Percentiles rank a stretch among this genome's conserved stretches.
Evolutionary conservation across 106 monocot genomes (phyloP).

Genomic region (Apostasia shenzhenica): DNA sequence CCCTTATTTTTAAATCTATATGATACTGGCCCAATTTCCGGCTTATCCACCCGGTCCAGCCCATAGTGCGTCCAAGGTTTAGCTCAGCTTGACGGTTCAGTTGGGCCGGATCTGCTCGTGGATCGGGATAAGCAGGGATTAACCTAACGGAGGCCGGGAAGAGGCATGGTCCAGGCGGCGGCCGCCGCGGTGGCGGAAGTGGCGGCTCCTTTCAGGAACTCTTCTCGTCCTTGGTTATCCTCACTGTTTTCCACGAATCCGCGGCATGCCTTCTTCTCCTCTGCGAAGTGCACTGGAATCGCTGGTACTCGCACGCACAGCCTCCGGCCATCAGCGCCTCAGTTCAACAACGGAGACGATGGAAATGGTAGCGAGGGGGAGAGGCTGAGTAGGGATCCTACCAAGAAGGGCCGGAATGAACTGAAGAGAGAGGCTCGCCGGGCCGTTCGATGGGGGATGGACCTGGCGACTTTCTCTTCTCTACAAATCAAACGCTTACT

Average conservation of each 20-base stretch:
- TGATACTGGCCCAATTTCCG: too few relatives aligned
- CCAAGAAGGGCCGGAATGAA: constrained; percentile 80
- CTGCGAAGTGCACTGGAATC: constrained; percentile 4
- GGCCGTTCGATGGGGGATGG: constrained; percentile 83
- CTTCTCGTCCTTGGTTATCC: background rate
- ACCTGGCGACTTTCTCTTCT: constrained; percentile 59
- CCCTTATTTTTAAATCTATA: too few relatives aligned
- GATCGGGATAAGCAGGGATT: too few relatives aligned
- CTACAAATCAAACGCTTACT: constrained; percentile 72
- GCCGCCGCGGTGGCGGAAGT: constrained; percentile 6
- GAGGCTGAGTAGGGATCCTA: background rate
- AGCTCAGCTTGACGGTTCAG: too few relatives aligned
- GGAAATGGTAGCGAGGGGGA: background rate
- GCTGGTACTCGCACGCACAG: constrained; percentile 7
- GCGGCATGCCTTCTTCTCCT: constrained; percentile 4
- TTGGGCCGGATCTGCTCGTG: too few relatives aligned
- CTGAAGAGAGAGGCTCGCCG: constrained; percentile 83
- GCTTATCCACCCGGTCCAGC: too few relatives aligned
- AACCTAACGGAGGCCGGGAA: background rate
- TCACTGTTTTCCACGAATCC: constrained; percentile 7
- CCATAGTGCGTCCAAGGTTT: too few relatives aligned
- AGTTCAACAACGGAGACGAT: constrained; percentile 3
- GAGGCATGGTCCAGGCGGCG: constrained; percentile 12
- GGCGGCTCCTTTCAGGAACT: constrained; percentile 8
- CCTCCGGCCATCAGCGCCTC: constrained; percentile 18